Percentiles rank a stretch among this genome's conserved stretches.
Evolutionary conservation across 495 filamentous ascomycete genomes (phyloP).

Genomic region (Daldinia decipiens): DNA sequence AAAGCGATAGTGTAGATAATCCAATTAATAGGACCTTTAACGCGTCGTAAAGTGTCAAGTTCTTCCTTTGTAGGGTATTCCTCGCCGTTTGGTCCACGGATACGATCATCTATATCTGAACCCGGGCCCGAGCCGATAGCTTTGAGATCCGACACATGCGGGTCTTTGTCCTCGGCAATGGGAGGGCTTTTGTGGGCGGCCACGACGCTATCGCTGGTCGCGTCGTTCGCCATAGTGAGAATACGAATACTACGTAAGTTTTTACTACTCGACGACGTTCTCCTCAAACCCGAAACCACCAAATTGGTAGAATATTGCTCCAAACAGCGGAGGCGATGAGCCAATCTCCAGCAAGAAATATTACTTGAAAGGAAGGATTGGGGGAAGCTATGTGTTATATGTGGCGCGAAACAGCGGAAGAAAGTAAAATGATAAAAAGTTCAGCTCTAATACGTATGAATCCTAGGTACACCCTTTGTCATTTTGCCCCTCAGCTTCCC

Average conservation of each 20-base stretch:
- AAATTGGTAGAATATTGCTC: not conserved
- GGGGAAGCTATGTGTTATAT: slow-evolving; percentile 8
- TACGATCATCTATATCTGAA: slow-evolving; percentile 35
- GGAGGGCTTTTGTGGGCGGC: slow-evolving; percentile 17
- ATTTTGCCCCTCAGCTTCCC: slow-evolving; percentile 33
- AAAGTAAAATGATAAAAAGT: slow-evolving; percentile 13
- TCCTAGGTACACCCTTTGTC: slow-evolving; percentile 10
- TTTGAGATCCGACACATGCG: slow-evolving; percentile 11
- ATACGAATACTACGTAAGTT: slow-evolving; percentile 10
- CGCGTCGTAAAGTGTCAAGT: slow-evolving; percentile 67
- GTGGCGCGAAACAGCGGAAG: slow-evolving; percentile 3
- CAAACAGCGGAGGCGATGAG: not conserved
- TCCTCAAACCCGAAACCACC: not conserved
- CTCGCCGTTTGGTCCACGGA: slow-evolving; percentile 46
- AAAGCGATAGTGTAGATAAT: slow-evolving; percentile 75
- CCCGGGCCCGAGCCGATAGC: slow-evolving; percentile 23
- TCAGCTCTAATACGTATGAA: slow-evolving; percentile 23
- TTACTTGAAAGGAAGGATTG: not conserved
- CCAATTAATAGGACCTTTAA: slow-evolving; percentile 72
- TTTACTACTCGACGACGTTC: not conserved
- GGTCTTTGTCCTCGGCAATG: slow-evolving; percentile 1
- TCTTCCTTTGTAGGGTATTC: slow-evolving; percentile 69
- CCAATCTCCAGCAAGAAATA: not conserved
- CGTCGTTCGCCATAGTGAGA: slow-evolving; percentile 26
- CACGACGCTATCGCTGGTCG: slow-evolving; percentile 24